These are phyloP conservation scores for Venturia aucupariae DNA, from an alignment of 2,329 filamentous ascomycete species.

Conservation along the genomic window DNA sequence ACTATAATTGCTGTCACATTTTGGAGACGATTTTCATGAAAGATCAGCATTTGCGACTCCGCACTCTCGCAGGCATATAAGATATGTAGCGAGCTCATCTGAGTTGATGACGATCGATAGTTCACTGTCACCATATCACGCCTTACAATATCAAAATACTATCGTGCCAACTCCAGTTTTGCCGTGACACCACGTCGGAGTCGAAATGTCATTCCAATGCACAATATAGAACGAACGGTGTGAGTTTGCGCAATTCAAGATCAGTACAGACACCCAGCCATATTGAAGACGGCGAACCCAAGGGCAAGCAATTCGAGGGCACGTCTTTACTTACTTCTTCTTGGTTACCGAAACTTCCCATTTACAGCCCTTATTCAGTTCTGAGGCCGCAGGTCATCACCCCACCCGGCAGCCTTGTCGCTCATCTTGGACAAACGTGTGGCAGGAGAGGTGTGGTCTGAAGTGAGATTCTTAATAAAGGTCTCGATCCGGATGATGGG, in stretches of 20 bases:
- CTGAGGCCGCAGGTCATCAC: neutral
- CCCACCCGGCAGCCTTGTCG: neutral
- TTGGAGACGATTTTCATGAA: neutral
- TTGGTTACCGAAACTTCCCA: neutral
- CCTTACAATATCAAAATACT: neutral
- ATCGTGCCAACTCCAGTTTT: neutral
- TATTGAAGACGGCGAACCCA: neutral
- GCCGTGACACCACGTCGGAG: neutral
- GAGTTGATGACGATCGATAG: neutral
- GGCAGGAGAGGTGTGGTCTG: neutral
- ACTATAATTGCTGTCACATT: no score
- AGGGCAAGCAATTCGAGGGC: no score
- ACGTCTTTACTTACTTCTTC: neutral
- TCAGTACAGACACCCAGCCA: neutral
- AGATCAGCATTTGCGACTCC: neutral
- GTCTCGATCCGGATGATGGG: neutral
- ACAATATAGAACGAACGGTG: neutral
- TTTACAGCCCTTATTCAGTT: neutral
- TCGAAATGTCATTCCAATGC: neutral
- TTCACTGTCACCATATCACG: neutral
- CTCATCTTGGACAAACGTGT: neutral
- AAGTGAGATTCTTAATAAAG: neutral
- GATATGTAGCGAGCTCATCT: neutral
- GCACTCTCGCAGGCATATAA: no score
- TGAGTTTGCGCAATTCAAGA: neutral